Conservation (phyloP, 2,329 filamentous ascomycete species). For the Elsinoe fawcettii region DNA sequence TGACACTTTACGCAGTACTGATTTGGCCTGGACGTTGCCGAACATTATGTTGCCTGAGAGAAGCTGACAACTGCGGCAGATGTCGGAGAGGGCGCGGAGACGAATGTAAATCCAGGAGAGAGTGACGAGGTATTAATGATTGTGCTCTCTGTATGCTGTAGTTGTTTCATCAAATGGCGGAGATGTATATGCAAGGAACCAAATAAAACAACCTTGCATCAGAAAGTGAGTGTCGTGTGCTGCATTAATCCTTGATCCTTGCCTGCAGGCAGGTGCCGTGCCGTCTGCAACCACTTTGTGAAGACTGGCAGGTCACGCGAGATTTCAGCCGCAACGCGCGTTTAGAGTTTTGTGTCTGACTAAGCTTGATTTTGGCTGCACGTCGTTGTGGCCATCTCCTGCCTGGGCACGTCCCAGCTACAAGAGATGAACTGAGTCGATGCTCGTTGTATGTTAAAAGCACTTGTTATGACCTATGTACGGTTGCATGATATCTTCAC, state of each 20-base stretch:
- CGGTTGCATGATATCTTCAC: too few species aligned
- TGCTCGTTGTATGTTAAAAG: not conserved
- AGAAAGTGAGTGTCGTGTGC: constrained; percentile 1
- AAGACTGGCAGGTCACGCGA: not conserved
- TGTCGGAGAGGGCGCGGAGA: not conserved
- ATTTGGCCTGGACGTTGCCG: constrained; percentile 13
- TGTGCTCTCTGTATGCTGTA: not conserved
- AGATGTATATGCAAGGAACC: not conserved
- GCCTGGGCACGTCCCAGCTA: too few species aligned
- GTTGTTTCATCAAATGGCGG: not conserved
- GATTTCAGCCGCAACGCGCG: not conserved
- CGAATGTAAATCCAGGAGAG: not conserved
- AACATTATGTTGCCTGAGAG: constrained; percentile 3
- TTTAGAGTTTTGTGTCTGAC: not conserved
- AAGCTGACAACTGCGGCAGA: not conserved
- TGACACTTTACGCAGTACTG: constrained; percentile 12
- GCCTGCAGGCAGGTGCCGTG: not conserved
- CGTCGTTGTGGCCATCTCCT: not conserved
- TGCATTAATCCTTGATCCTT: not conserved
- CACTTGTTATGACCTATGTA: too few species aligned
- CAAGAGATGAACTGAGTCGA: too few species aligned
- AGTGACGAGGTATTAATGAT: not conserved
- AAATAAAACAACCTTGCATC: not conserved
- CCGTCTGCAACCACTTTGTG: constrained; percentile 1
- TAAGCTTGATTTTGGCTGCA: not conserved